Evolutionary conservation across 2,329 filamentous ascomycete species (phyloP).

Genomic region (Neofusicoccum laricinum): DNA sequence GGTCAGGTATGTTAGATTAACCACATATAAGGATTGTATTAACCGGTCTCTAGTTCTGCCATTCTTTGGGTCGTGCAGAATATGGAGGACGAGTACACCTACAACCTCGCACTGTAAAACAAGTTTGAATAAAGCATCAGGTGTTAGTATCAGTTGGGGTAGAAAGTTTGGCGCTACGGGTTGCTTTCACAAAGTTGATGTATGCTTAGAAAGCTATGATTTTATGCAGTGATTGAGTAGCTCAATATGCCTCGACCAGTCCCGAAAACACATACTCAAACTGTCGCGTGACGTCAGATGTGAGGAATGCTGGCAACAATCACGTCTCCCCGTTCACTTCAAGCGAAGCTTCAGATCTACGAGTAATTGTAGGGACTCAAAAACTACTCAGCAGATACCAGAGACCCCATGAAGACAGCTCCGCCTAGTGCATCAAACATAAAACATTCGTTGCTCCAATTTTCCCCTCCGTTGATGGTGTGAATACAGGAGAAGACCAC

Average conservation of each 20-base stretch:
- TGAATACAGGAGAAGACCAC: background rate
- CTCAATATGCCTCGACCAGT: background rate
- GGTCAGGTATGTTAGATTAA: constrained; percentile 55
- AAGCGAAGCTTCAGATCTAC: no score
- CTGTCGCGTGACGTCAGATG: background rate
- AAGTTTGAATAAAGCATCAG: background rate
- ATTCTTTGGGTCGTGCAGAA: constrained; percentile 70
- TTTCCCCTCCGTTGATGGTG: background rate
- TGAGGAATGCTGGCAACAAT: background rate
- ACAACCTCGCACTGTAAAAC: constrained; percentile 60
- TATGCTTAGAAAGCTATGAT: constrained; percentile 4
- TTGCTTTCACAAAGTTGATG: background rate
- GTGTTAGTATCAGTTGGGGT: background rate
- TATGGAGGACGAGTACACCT: constrained; percentile 71
- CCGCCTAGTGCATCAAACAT: background rate
- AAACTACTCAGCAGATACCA: background rate
- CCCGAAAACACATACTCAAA: background rate
- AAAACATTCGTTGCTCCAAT: constrained; percentile 8
- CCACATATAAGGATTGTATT: constrained; percentile 19
- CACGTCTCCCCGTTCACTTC: no score
- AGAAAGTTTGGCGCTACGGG: background rate
- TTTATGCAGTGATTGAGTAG: background rate
- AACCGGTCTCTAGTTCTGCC: constrained; percentile 48
- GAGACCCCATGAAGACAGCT: background rate
- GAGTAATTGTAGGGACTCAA: no score